These are phyloP conservation scores for Lomentospora prolificans DNA, from an alignment of 2,329 filamentous ascomycete genomes.

Conservation along the genomic window DNA sequence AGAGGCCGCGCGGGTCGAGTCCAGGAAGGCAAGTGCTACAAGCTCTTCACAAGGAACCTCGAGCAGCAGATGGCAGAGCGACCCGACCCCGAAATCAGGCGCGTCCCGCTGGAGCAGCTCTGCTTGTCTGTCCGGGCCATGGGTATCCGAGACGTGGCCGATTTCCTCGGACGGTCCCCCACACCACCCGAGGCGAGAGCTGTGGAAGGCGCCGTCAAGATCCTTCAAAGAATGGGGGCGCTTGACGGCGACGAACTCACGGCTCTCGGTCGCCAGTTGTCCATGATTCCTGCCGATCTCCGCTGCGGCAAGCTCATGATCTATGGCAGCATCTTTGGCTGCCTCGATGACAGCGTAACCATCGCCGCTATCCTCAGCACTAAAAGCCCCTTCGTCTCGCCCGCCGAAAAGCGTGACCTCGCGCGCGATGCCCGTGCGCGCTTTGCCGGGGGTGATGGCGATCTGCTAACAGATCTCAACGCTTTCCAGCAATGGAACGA, in stretches of 20 bases:
- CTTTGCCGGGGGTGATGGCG: conserved; percentile 72
- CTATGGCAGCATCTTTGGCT: conserved; percentile 88
- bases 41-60: conserved; percentile 80
- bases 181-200: conserved; percentile 81
- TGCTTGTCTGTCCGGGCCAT: conserved; percentile 93
- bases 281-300: conserved; percentile 88
- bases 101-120: conserved; percentile 87
- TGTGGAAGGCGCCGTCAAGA: conserved; percentile 72
- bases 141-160: conserved; percentile 73
- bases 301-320: conserved; percentile 92
- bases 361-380: conserved; percentile 90
- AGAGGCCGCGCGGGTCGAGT: conserved; percentile 91
- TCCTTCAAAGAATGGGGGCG: conserved; percentile 79
- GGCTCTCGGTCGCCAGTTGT: conserved; percentile 83
- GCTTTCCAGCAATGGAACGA: conserved; percentile 77
- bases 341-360: conserved; percentile 76
- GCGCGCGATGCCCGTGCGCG: conserved; percentile 64
- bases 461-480: conserved; percentile 76
- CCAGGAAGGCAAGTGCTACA: conserved; percentile 84
- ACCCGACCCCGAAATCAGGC: conserved; percentile 85
- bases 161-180: conserved; percentile 75
- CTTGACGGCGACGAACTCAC: conserved; percentile 80
- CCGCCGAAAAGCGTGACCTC: conserved; percentile 72
- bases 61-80: conserved; percentile 80
- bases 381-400: conserved; percentile 76